Percentiles rank a stretch among this genome's conserved stretches.
These are phyloP conservation scores for Colletotrichum melonis DNA, from an alignment of 2,329 filamentous ascomycete genomes.

Conservation along the genomic window DNA sequence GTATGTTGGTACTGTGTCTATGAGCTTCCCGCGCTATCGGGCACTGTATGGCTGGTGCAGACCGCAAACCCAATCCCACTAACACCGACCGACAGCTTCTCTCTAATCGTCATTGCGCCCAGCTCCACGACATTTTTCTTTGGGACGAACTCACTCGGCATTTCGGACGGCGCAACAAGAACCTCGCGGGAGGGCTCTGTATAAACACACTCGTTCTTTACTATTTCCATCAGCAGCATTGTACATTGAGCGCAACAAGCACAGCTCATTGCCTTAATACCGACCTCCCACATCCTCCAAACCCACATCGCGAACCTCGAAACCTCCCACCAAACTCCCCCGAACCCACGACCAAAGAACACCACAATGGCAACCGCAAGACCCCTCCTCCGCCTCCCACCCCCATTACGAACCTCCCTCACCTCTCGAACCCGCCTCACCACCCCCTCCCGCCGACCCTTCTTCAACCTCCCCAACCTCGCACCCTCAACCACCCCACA, in stretches of 20 bases:
- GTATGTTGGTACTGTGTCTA: conserved; percentile 1
- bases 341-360: neutral
- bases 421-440: neutral
- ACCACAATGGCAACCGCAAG: conserved; percentile 14
- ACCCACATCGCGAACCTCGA: neutral
- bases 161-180: neutral
- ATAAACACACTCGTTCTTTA: neutral
- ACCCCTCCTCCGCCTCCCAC: conserved; percentile 12
- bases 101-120: conserved; percentile 19
- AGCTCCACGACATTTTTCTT: neutral
- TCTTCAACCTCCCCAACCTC: conserved; percentile 39
- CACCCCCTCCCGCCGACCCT: conserved; percentile 14
- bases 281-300: neutral
- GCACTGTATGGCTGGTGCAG: conserved; percentile 12
- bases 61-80: conserved; percentile 17
- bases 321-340: neutral
- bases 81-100: conserved; percentile 19
- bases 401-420: neutral
- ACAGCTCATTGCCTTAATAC: conserved; percentile 5
- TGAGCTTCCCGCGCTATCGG: neutral
- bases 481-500: conserved; percentile 56
- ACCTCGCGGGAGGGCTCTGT: neutral
- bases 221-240: neutral
- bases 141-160: neutral
- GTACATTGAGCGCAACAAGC: neutral